These are phyloP conservation scores for Posidonia oceanica DNA, from an alignment of 116 monocot species.

Conservation along the genomic window DNA sequence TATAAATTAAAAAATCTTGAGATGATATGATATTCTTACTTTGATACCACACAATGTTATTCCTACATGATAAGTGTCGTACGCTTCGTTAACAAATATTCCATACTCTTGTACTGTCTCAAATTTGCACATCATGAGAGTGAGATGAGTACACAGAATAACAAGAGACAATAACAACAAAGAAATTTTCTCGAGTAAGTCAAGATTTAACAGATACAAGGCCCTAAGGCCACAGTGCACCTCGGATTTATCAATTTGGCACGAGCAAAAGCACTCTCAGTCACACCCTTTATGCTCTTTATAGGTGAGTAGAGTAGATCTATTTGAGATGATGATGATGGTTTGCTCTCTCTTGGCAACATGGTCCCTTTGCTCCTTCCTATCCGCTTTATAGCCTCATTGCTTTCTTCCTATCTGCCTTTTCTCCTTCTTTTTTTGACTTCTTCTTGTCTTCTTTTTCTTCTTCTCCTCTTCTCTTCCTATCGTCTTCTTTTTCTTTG, in stretches of 20 bases:
- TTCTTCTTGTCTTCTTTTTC: too few species aligned
- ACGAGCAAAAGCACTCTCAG: conserved; percentile 1
- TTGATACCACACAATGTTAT: background rate
- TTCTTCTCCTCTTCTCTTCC: too few species aligned
- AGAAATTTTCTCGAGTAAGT: background rate
- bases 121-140: background rate
- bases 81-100: background rate
- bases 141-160: background rate
- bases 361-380: background rate
- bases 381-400: too few species aligned
- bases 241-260: background rate
- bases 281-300: background rate
- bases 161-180: background rate
- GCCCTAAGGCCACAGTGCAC: background rate
- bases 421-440: too few species aligned
- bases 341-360: background rate
- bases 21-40: background rate
- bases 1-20: background rate
- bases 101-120: background rate
- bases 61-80: background rate
- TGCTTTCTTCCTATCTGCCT: too few species aligned
- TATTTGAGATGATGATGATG: conserved; percentile 2
- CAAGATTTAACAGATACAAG: background rate
- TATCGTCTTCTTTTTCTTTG: too few species aligned
- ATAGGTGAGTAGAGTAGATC: background rate